These are phyloP conservation scores for Darksidea phi DNA, from an alignment of 495 filamentous ascomycete genomes.

Conservation along the genomic window DNA sequence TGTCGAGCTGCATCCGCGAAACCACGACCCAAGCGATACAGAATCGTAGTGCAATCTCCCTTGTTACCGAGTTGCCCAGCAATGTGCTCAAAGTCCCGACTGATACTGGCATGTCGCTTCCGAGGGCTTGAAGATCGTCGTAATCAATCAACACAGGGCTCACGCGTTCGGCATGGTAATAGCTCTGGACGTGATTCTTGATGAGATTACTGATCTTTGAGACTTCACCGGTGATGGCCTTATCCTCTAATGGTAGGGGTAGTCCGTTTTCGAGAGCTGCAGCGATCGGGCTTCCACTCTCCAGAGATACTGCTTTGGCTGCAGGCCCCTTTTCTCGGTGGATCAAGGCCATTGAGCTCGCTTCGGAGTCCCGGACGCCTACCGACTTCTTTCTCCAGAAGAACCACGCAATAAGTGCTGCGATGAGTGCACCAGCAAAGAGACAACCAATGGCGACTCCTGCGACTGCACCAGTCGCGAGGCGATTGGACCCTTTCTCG, in stretches of 20 bases:
- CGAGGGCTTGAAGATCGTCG: conserved; percentile 31
- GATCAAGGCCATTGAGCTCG: conserved; percentile 16
- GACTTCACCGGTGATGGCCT: conserved; percentile 39
- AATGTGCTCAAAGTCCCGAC: conserved; percentile 32
- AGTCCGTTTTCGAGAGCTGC: conserved; percentile 28
- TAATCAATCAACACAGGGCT: conserved; percentile 25
- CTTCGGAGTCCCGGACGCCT: conserved; percentile 7
- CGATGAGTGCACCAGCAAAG: conserved; percentile 25
- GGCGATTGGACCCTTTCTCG: too few relatives aligned
- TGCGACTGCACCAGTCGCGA: conserved; percentile 21
- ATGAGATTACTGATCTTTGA: conserved; percentile 41
- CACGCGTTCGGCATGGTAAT: conserved; percentile 37
- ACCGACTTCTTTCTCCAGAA: background rate
- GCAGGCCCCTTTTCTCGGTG: conserved; percentile 19
- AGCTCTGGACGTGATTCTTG: conserved; percentile 48
- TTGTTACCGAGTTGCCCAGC: conserved; percentile 36
- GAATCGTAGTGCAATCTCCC: conserved; percentile 36
- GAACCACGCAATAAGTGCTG: conserved; percentile 24
- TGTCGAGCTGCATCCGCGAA: conserved; percentile 28
- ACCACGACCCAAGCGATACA: conserved; percentile 41
- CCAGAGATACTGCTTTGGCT: conserved; percentile 7
- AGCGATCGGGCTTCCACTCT: conserved; percentile 18
- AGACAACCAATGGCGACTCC: conserved; percentile 30
- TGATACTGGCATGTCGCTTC: conserved; percentile 26
- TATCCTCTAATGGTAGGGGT: conserved; percentile 40